These are phyloP conservation scores for Thalia dealbata DNA, from an alignment of 176 grass and related monocot genomes.

Conservation along the genomic window DNA sequence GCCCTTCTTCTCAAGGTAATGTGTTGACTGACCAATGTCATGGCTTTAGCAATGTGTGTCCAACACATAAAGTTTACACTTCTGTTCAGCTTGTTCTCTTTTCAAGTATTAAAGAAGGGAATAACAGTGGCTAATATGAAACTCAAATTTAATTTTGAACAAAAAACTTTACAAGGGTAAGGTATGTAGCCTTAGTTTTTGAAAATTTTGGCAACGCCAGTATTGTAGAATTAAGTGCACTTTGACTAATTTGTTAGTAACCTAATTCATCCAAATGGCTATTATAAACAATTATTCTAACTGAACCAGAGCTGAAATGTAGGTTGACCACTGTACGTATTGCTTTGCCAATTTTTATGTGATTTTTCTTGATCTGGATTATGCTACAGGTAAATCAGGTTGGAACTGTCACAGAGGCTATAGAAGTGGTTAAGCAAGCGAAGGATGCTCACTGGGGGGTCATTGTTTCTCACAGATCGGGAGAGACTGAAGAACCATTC, in stretches of 20 bases:
- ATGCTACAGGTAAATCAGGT: constrained; percentile 71
- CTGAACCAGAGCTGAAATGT: not conserved
- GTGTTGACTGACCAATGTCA: not conserved
- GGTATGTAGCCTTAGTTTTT: not conserved
- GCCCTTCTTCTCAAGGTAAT: constrained; percentile 91
- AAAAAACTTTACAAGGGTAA: not conserved
- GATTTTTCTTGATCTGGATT: constrained; percentile 2
- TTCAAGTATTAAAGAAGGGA: not conserved
- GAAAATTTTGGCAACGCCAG: not conserved
- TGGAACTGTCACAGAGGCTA: constrained; percentile 84
- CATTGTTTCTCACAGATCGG: constrained; percentile 73
- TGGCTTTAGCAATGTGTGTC: not conserved
- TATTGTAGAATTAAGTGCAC: not conserved
- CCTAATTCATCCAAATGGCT: not conserved
- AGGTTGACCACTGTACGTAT: not conserved
- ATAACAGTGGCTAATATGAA: not conserved
- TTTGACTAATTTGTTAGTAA: not conserved
- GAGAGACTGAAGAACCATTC: constrained; percentile 78
- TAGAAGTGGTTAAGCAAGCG: constrained; percentile 95
- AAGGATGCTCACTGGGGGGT: constrained; percentile 93
- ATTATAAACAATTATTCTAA: not conserved
- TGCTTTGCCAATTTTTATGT: constrained; percentile 9
- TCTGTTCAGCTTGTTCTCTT: not conserved
- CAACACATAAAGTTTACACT: not conserved
- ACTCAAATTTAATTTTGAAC: not conserved